Evolutionary conservation across 1,284 basidiomycete species (phyloP).

Genomic region (Coniferiporia weirii): DNA sequence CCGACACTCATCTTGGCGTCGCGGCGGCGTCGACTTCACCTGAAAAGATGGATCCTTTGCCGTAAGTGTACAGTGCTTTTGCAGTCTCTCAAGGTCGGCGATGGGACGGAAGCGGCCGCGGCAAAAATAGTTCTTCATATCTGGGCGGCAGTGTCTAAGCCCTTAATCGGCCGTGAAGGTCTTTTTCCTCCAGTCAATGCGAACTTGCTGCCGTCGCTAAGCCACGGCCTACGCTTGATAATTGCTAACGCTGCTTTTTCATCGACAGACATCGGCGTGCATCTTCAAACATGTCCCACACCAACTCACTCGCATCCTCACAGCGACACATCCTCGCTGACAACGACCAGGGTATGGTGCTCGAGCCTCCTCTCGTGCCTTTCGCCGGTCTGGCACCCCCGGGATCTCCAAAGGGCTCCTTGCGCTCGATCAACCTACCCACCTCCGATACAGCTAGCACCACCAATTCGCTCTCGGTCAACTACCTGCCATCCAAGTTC

Average conservation of each 20-base stretch:
- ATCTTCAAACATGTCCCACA: too few relatives aligned
- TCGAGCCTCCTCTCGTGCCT: conserved; percentile 9
- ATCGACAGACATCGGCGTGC: conserved; percentile 11
- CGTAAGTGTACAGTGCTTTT: background rate
- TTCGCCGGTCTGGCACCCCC: conserved; percentile 5
- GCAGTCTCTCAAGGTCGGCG: background rate
- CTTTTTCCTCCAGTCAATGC: too few relatives aligned
- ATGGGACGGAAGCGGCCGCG: background rate
- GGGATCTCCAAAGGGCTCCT: background rate
- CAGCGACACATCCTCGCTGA: conserved; percentile 12
- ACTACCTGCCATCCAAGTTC: conserved; percentile 44
- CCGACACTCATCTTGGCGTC: background rate
- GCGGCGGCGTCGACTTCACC: background rate
- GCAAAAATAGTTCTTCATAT: too few relatives aligned
- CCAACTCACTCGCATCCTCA: conserved; percentile 9
- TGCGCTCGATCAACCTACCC: conserved; percentile 1
- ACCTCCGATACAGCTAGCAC: background rate
- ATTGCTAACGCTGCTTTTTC: background rate
- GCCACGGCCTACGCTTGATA: too few relatives aligned
- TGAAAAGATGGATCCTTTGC: conserved; percentile 1
- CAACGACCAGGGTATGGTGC: background rate
- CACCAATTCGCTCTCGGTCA: conserved; percentile 29
- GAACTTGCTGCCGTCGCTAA: background rate
- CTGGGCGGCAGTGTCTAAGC: too few relatives aligned
- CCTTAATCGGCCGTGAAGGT: too few relatives aligned